Evolutionary conservation across 257 asterid species (phyloP).

Genomic region (Leptodermis oblonga): DNA sequence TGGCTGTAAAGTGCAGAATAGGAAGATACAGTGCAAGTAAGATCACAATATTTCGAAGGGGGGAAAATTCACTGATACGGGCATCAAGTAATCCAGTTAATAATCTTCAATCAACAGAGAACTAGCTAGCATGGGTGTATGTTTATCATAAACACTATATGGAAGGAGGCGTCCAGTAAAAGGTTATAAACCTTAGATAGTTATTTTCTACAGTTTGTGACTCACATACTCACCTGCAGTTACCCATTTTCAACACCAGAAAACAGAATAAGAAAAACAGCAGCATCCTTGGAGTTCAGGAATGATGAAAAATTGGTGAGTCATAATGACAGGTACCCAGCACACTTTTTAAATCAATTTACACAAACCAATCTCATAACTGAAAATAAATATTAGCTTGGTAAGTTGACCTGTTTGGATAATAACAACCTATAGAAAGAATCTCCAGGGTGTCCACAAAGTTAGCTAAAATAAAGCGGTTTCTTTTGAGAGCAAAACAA

Average conservation of each 20-base stretch:
- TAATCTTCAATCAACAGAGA: neutral
- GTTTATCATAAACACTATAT: neutral
- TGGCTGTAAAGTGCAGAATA: conserved; percentile 48
- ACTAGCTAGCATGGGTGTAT: neutral
- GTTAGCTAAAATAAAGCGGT: neutral
- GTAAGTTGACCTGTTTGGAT: neutral
- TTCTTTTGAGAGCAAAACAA: neutral
- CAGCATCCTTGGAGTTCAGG: neutral
- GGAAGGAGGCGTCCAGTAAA: neutral
- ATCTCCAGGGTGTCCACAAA: neutral
- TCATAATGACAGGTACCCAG: neutral
- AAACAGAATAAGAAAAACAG: neutral
- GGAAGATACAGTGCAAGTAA: conserved; percentile 4
- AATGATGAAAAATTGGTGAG: neutral
- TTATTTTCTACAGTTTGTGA: neutral
- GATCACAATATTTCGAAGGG: conserved; percentile 1
- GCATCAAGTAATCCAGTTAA: neutral
- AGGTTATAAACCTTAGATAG: too few species aligned
- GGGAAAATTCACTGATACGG: neutral
- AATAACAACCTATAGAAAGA: neutral
- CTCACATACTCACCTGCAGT: neutral
- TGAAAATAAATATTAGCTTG: neutral
- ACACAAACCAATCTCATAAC: neutral
- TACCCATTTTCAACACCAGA: neutral
- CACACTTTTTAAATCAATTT: neutral